These are phyloP conservation scores for Leonotis leonurus DNA, from an alignment of 257 asterid genomes.

Conservation along the genomic window DNA sequence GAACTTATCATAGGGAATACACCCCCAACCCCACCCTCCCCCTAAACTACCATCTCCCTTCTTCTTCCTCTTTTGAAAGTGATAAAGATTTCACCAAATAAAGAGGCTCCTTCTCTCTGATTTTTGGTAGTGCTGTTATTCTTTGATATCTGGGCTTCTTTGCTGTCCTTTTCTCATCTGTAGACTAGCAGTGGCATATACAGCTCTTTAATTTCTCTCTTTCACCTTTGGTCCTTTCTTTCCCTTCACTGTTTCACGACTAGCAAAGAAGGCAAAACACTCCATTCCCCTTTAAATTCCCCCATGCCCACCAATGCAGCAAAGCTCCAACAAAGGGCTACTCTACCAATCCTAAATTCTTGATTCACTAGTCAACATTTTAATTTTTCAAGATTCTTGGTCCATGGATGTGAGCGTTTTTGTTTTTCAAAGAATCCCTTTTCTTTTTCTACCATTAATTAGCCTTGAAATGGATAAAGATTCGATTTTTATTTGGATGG, in stretches of 20 bases:
- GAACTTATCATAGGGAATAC: background rate
- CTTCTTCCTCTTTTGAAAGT: conserved; percentile 22
- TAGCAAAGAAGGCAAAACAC: conserved; percentile 12
- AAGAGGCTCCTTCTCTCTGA: conserved; percentile 20
- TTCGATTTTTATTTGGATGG: background rate
- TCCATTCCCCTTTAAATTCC: conserved; percentile 18
- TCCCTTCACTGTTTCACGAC: conserved; percentile 6
- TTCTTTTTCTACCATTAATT: background rate
- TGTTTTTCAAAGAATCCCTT: background rate
- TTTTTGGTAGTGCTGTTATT: conserved; percentile 23
- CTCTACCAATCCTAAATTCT: conserved; percentile 9
- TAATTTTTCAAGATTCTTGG: conserved; percentile 10
- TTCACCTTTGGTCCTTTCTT: background rate
- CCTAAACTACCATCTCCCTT: conserved; percentile 6
- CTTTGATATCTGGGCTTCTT: conserved; percentile 31
- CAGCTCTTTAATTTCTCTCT: background rate
- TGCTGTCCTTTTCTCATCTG: conserved; percentile 16
- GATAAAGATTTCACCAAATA: conserved; percentile 24
- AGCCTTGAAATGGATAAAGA: background rate
- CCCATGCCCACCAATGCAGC: conserved; percentile 11
- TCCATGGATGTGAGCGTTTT: conserved; percentile 30
- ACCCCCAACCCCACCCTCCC: background rate
- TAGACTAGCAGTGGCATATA: conserved; percentile 13
- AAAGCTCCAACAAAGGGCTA: no score
- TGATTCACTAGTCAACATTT: conserved; percentile 15